Base-by-base conservation (phyloP, 1,284 basidiomycete genomes). In the Cystobasidiaceae sp. region DNA sequence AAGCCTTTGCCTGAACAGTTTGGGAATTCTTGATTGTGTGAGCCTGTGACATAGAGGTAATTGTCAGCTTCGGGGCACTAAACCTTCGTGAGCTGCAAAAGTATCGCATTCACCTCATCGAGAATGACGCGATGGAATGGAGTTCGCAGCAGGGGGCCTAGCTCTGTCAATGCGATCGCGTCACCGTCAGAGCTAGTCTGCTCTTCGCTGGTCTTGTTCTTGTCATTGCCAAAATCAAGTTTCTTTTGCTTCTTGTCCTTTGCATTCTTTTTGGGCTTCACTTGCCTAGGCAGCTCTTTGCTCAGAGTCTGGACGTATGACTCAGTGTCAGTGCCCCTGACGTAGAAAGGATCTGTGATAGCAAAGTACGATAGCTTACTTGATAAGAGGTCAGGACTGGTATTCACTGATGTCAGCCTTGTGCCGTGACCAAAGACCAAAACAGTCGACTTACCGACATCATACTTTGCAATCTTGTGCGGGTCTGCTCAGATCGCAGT, bases 11-110 rank as follows among this genome's bases (percentile, higher is more conserved):
- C 30, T 84, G 82, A 75, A 92, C 89, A 0, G 93, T 90, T 33
- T 83, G 87, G 66, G 85, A 81, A 73, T 97, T 96, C 82, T 97
- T 97, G 80, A 98, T 97, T 73, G 89, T 93, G 74, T 98, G 94
- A 0, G 94, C 94, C 75, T 98, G 94, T 97, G 93, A 91, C 63
- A n/a, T n/a, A n/a, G n/a, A n/a, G n/a, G n/a, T n/a, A n/a, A n/a
- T n/a, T n/a, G n/a, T n/a, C n/a, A n/a, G n/a, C n/a, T n/a, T n/a
- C n/a, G n/a, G n/a, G n/a, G n/a, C n/a, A n/a, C n/a, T n/a, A n/a
- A n/a, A n/a, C n/a, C n/a, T n/a, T n/a, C n/a, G n/a, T n/a, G n/a
- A 3, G 7, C n/a, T 57, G 27, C 17, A 55, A 28, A 15, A 17
- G 8, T 25, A 17, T 25, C 8, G 19, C n/a, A 58, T 43, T 11